These are phyloP conservation scores for Globomyces sp. DNA, from an alignment of 371 early-diverging fungal species.

Conservation along the genomic window DNA sequence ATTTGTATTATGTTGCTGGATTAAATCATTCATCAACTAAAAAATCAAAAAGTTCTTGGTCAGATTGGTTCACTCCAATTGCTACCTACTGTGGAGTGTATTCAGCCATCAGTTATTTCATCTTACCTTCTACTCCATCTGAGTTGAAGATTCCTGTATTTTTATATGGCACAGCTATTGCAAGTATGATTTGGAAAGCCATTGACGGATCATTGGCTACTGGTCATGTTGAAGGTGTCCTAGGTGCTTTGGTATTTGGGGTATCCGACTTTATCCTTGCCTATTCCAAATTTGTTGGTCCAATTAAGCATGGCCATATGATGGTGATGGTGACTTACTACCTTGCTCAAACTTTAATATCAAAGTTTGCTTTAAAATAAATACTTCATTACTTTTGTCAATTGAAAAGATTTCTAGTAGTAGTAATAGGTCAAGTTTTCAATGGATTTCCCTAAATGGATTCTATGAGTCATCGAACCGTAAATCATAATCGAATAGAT, in stretches of 20 bases:
- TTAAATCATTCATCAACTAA: constrained; percentile 3
- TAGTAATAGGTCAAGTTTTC: too few relatives aligned
- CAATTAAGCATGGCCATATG: not conserved
- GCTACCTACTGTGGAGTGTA: constrained; percentile 1
- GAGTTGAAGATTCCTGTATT: not conserved
- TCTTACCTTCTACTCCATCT: not conserved
- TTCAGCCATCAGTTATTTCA: not conserved
- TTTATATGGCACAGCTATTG: constrained; percentile 4
- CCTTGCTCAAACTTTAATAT: constrained; percentile 17
- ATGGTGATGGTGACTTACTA: constrained; percentile 22
- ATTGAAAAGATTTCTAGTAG: too few relatives aligned
- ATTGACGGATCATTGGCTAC: not conserved
- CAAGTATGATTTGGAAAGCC: constrained; percentile 14
- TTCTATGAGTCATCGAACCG: too few relatives aligned
- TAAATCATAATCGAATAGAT: too few relatives aligned
- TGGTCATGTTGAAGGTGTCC: not conserved
- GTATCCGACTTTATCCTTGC: constrained; percentile 12
- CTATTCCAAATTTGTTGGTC: constrained; percentile 5
- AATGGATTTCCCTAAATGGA: too few relatives aligned
- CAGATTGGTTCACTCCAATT: not conserved
- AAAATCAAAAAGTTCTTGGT: not conserved
- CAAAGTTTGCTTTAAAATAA: constrained; percentile 17
- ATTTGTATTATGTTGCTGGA: constrained; percentile 16
- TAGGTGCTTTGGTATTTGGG: constrained; percentile 12
- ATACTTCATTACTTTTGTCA: not conserved